Evolutionary conservation across 2,329 filamentous ascomycete species (phyloP).

Genomic region (Periconia digitata): DNA sequence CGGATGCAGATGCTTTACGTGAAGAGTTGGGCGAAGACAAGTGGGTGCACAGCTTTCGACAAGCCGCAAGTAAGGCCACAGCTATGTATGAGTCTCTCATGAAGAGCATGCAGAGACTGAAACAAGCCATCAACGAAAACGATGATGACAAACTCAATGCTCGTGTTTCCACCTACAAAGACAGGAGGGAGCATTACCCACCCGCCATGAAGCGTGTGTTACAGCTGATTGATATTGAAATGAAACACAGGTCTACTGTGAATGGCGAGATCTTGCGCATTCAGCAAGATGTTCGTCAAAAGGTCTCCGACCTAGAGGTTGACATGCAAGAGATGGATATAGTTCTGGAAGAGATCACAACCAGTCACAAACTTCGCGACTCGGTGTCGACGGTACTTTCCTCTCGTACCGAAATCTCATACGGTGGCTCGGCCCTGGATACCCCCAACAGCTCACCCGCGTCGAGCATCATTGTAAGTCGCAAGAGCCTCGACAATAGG

Average conservation of each 20-base stretch:
- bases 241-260: constrained; percentile 90
- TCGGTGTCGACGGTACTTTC: constrained; percentile 92
- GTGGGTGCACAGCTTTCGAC: constrained; percentile 94
- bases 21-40: constrained; percentile 92
- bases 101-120: constrained; percentile 79
- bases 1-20: constrained; percentile 84
- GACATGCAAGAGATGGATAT: constrained; percentile 78
- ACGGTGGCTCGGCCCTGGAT: constrained; percentile 66
- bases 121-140: constrained; percentile 74
- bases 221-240: constrained; percentile 91
- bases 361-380: constrained; percentile 78
- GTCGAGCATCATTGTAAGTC: constrained; percentile 62
- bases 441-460: constrained; percentile 65
- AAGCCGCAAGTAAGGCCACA: constrained; percentile 85
- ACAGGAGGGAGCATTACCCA: constrained; percentile 91
- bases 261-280: constrained; percentile 92
- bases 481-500: constrained; percentile 52
- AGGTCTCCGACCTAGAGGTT: constrained; percentile 74
- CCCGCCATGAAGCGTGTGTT: constrained; percentile 90
- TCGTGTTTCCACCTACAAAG: constrained; percentile 89
- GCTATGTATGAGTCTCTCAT: constrained; percentile 98
- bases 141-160: constrained; percentile 63
- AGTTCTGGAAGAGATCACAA: constrained; percentile 67
- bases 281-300: constrained; percentile 80
- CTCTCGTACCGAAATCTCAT: constrained; percentile 67